Evolutionary conservation across 2,329 filamentous ascomycete species (phyloP), one percentile per base, ranked within the genome.

Genomic region (Pezicula rhizophila): DNA sequence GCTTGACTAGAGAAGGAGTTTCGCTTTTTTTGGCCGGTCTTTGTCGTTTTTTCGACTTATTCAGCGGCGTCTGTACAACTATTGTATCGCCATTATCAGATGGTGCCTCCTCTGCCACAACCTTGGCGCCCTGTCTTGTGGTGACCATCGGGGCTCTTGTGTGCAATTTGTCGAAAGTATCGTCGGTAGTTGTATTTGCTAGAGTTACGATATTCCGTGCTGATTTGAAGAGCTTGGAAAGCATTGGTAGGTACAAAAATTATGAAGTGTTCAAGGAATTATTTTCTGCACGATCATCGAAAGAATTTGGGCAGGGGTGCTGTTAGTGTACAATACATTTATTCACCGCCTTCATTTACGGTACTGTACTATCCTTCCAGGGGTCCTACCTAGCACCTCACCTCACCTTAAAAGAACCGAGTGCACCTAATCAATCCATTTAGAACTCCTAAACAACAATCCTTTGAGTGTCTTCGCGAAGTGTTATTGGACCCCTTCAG

Each of bases 171-270:
- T 39, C 11, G 37, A 33, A 17, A 17, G n/a, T 15, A 23, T 47
- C 34, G 38, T 50, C 37, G 14, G 34, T 26, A 14, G 5, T 14
- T 31, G 42, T 38, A 44, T 51, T 42, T 18, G 45, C 40, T 42
- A 50, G 46, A 37, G 48, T 47, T 20, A 60, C 43, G n/a, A 53
- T 46, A 42, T 50, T 45, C 57, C 51, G 58, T n/a, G 56, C 58
- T 20, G 58, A 58, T 8, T 50, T 53, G 37, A 56, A 52, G 7
- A 64, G 41, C 54, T 53, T 54, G 8, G 58, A 59, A 39, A 64
- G 57, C 60, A 63, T 63, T 25, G 45, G 44, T 34, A 17, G 10
- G 31, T n/a, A 18, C 7, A 20, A 3, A 31, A 26, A 31, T 11
- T 8, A 8, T 8, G 25, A 28, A 28, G 40, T 15, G 20, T 6